Base-by-base conservation (phyloP, 106 monocot species). In the Apostasia shenzhenica region DNA sequence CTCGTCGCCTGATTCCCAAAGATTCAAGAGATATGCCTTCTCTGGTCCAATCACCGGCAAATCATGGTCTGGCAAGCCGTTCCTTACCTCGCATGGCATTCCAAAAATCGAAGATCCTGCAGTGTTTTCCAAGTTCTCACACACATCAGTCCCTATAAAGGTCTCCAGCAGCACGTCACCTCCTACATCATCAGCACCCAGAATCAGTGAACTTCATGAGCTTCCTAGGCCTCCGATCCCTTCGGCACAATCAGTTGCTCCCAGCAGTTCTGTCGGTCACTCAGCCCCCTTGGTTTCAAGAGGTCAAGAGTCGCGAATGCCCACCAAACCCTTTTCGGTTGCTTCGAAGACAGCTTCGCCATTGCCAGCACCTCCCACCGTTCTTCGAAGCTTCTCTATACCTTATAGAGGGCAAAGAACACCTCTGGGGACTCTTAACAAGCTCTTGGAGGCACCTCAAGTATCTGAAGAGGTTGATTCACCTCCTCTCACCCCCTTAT, bases 361-460 rank as follows among this genome's bases (percentile, higher is more conserved):
- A 41, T 68, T 97, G 55, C 97, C 97, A 56, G 68, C 46, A 11
- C 97, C 97, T 6, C 95, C 91, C 41, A 75, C 69, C 2, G 84
- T 95, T 70, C 58, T 82, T 2, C 92, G 97, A 12, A 97, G 97
- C 80, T 92, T 82, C 72, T 97, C 97, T 48, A 97, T 92, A 75
- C 97, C 92, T 13, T 83, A 86, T 6, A 81, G 77, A 68, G 63
- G 83, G 63, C 88, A 83, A 62, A 78, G 83, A 66, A 61, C 64
- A n/a, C 51, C 81, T 11, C 48, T 42, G 13, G 60, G 69, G 68
- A 61, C 71, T 14, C 73, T 67, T 42, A 49, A 46, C 12, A 90
- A 81, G 70, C 66, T 76, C n/a, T 63, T 69, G 54, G 84, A 82
- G 61, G 54, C 38, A 37, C 75, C 72, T 76, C 53, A 39, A 40